Conservation (phyloP, 139 green algal genomes). For the Gonium pectorale region DNA sequence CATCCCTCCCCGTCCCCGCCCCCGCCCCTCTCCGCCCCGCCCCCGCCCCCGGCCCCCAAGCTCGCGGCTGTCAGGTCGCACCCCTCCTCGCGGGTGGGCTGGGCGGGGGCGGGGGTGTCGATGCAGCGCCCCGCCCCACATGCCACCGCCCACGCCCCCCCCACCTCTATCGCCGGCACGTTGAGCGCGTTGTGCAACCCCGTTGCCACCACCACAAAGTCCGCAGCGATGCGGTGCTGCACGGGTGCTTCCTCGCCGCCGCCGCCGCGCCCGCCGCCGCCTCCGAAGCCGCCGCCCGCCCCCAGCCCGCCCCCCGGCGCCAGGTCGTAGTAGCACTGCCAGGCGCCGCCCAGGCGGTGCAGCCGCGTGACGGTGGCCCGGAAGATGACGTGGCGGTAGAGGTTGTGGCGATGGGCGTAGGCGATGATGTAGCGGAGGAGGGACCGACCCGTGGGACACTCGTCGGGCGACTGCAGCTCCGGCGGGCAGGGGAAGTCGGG, state of each 20-base stretch:
- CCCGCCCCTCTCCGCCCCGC: no score
- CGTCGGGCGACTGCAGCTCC: slow-evolving; percentile 31
- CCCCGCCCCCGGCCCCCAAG: no score
- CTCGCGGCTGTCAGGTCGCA: no score
- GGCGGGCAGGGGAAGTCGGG: slow-evolving; percentile 33
- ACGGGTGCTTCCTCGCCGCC: background rate
- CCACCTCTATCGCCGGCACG: slow-evolving; percentile 20
- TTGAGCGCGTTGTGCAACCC: slow-evolving; percentile 36
- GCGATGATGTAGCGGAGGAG: slow-evolving; percentile 43
- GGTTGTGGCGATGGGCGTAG: slow-evolving; percentile 20
- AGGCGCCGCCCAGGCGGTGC: slow-evolving; percentile 21
- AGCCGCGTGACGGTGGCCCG: slow-evolving; percentile 12
- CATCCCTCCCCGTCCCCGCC: no score
- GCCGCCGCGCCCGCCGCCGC: background rate
- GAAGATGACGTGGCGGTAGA: slow-evolving; percentile 35
- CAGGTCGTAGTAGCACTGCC: slow-evolving; percentile 45
- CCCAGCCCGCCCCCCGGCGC: background rate
- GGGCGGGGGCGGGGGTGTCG: no score
- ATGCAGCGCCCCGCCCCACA: background rate
- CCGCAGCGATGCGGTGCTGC: slow-evolving; percentile 36
- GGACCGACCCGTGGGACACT: slow-evolving; percentile 27
- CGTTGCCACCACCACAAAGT: slow-evolving; percentile 46
- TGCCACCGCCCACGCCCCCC: background rate
- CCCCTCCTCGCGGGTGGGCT: no score
- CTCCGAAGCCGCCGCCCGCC: background rate